Evolutionary conservation across 768 basidiomycete species (phyloP), one percentile per base, ranked within the genome.

Genomic region (Hemileccinum rubropunctum): DNA sequence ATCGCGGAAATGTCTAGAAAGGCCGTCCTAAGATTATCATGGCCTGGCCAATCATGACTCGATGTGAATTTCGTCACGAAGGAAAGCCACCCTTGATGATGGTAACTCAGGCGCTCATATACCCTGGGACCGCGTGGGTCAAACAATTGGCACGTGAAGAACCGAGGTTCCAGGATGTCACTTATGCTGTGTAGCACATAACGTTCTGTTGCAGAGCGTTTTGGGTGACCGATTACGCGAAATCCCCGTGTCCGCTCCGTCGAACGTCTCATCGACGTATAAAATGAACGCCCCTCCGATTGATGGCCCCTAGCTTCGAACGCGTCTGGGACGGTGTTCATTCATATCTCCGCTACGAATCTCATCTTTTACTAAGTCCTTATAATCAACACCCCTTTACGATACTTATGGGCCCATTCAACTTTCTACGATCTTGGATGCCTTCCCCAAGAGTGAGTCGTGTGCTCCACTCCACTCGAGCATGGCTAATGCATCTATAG

Each of bases 351-450:
- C 46, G 27, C 52, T 33, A 51, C 62, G 49, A 44, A 50, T 48
- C 53, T 53, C 48, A 36, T 34, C 51, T 38, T 47, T 42, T 48
- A 48, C 53, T 56, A 56, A 44, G 39, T 59, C 57, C 50, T 46
- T 59, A 52, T 62, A 57, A 50, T 62, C 57, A 47, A 63, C 54
- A 34, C 48, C 45, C 13, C 39, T 42, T 58, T 51, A 64, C 51
- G 51, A 63, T 46, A 53, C 26, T 44, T 36, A 70, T 69, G 62
- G 58, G 46, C 45, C 37, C 67, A 34, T 58, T 59, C 62, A 50
- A 54, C 52, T 42, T 63, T 54, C 42, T 48, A 38, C 62, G 42
- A 54, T 53, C 54, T 45, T 43, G 50, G 52, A 54, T 56, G 51
- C 51, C 58, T 45, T 48, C 57, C 39, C 60, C 60, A 20, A 62